A percentile compares a stretch with the other conserved stretches of the same genome.
These are phyloP conservation scores for Leersia perrieri DNA, from an alignment of 176 grass and related monocot genomes.

Conservation along the genomic window DNA sequence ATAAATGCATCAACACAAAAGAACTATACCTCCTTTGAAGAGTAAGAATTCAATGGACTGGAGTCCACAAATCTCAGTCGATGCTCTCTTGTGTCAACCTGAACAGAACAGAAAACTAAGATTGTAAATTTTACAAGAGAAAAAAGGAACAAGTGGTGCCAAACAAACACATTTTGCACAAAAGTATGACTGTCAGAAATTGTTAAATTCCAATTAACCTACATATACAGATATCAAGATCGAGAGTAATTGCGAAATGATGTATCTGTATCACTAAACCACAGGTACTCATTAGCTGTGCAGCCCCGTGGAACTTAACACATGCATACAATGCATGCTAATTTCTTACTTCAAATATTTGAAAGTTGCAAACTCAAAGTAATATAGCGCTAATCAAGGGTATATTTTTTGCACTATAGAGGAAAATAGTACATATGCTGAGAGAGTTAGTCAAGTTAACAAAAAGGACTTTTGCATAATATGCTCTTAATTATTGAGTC, in stretches of 20 bases:
- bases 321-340: background rate
- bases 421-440: background rate
- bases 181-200: background rate
- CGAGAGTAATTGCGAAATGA: background rate
- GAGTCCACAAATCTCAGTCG: conserved; percentile 66
- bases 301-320: background rate
- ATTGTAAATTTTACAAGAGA: background rate
- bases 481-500: background rate
- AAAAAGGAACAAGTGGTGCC: background rate
- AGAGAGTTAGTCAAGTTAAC: background rate
- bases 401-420: background rate
- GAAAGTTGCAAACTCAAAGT: background rate
- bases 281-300: background rate
- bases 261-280: background rate
- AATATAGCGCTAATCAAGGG: background rate
- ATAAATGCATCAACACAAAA: conserved; percentile 22
- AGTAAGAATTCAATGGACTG: conserved; percentile 65
- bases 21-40: conserved; percentile 61
- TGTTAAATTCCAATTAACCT: conserved; percentile 15
- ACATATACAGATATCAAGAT: background rate
- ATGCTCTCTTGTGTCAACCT: conserved; percentile 79
- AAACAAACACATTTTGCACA: background rate
- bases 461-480: background rate
- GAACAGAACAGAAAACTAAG: conserved; percentile 1
- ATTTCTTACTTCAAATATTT: background rate